A percentile compares a stretch with the other conserved stretches of the same genome.
Evolutionary conservation across 257 asterid species (phyloP).

Genomic region (Cynanchum wilfordii): DNA sequence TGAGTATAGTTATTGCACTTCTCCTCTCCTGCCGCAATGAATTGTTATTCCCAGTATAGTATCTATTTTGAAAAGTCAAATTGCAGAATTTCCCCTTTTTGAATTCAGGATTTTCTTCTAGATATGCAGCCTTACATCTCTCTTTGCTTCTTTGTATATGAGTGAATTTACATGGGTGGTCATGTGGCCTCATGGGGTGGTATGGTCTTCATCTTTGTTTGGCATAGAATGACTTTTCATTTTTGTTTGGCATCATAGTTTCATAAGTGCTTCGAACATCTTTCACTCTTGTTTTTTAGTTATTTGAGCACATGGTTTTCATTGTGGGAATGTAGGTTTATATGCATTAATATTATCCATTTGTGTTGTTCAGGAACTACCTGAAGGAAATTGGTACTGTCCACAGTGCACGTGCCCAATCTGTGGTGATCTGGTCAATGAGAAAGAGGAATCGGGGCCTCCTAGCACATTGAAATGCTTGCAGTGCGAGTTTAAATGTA

Average conservation of each 20-base stretch:
- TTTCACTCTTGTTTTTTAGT: background rate
- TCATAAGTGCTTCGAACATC: background rate
- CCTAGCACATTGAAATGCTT: conserved; percentile 57
- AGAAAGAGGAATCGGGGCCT: conserved; percentile 42
- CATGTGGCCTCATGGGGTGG: too few species aligned
- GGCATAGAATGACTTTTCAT: background rate
- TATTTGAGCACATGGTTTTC: background rate
- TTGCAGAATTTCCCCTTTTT: too few species aligned
- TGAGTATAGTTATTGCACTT: background rate
- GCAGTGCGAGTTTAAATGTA: conserved; percentile 88
- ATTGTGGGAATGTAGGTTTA: background rate
- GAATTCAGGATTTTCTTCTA: background rate
- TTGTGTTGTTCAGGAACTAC: conserved; percentile 62
- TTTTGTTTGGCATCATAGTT: background rate
- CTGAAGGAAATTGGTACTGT: conserved; percentile 98
- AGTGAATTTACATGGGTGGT: too few species aligned
- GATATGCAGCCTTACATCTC: background rate
- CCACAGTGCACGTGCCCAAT: conserved; percentile 88
- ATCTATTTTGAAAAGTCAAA: background rate
- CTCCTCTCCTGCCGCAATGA: background rate
- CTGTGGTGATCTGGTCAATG: conserved; percentile 65
- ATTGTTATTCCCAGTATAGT: background rate
- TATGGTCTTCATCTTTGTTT: too few species aligned
- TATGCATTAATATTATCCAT: conserved; percentile 14
- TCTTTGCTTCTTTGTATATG: background rate